Base-by-base conservation (phyloP, 106 monocot species). In the Acorus calamus region DNA sequence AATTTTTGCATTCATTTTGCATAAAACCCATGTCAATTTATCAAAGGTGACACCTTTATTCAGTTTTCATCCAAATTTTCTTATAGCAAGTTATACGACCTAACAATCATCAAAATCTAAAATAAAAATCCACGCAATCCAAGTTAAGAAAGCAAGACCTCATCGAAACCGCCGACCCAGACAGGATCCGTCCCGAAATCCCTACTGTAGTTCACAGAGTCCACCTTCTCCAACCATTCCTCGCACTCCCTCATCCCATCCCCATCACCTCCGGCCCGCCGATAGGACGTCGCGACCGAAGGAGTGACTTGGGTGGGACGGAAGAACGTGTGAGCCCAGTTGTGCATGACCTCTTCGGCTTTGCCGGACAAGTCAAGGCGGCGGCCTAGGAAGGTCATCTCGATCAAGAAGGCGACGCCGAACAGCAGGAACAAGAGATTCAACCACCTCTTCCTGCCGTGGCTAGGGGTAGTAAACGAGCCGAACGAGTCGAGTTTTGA, bases 361-460 rank as follows among this genome's bases (percentile, higher is more conserved):
- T 84, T 84, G 81, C 81, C 76, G 28, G 66, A 75, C 84, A 91
- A 78, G 76, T 96, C 96, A 46, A 96, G 90, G 51, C 83, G 28
- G 28, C 28, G 80, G 57, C 82, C 80, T 8, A 96, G 70, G 70
- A 90, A 85, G 53, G 75, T 66, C 69, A 91, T 87, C 90, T 96
- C 91, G 13, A 76, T 74, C 41, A 82, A 47, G 12, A 96, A 79
- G 44, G 87, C 78, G 51, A 83, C 28, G 66, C 63, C 77, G 50
- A 73, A 78, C 42, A 80, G 70, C 58, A 91, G 52, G 6, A 78
- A 82, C 1, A 91, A 42, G 7, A 91, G 71, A 44, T 48, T 68
- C 47, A 71, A 45, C 73, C 91, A 87, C 52, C 78, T 65, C 76
- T 66, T 73, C 70, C 66, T 28, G 28, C 28, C 28, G 28, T 28